Percentiles rank a stretch among this genome's conserved stretches.
phyloP scores from a whole-genome alignment of 176 grass and related monocot species.

The Avena atlantica region DNA sequence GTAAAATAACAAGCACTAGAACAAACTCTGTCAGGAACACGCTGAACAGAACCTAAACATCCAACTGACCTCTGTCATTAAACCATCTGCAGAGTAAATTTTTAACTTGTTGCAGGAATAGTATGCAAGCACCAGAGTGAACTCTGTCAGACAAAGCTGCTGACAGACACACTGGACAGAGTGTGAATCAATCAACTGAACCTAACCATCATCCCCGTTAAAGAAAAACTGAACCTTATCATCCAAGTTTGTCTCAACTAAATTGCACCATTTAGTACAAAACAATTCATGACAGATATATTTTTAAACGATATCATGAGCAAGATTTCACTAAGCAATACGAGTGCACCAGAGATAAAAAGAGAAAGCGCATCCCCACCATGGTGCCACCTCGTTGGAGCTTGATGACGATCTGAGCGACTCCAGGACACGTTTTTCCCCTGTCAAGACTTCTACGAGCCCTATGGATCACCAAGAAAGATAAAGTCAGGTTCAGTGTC shows the following conservation, averaged over 20 bases:
- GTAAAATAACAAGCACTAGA: background rate
- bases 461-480: conserved; percentile 38
- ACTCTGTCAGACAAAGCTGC: background rate
- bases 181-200: background rate
- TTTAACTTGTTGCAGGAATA: background rate
- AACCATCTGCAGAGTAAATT: conserved; percentile 29
- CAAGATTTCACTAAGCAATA: conserved; percentile 35
- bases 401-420: conserved; percentile 35
- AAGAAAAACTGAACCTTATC: background rate
- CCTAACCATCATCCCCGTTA: background rate
- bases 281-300: background rate
- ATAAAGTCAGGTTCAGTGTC: background rate
- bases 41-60: background rate
- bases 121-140: background rate
- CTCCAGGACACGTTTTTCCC: conserved; percentile 67
- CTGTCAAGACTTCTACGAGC: conserved; percentile 76
- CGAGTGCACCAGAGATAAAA: conserved; percentile 13
- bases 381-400: conserved; percentile 33
- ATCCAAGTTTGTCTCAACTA: background rate
- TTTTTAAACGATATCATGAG: conserved; percentile 37
- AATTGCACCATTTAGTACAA: background rate
- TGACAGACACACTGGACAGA: background rate
- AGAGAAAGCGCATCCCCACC: conserved; percentile 13
- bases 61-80: too few relatives aligned
- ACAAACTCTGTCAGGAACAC: background rate